A percentile compares a stretch with the other conserved stretches of the same genome.
phyloP scores from a whole-genome alignment of 73 alveolate species.

The Halteria grandinella region DNA sequence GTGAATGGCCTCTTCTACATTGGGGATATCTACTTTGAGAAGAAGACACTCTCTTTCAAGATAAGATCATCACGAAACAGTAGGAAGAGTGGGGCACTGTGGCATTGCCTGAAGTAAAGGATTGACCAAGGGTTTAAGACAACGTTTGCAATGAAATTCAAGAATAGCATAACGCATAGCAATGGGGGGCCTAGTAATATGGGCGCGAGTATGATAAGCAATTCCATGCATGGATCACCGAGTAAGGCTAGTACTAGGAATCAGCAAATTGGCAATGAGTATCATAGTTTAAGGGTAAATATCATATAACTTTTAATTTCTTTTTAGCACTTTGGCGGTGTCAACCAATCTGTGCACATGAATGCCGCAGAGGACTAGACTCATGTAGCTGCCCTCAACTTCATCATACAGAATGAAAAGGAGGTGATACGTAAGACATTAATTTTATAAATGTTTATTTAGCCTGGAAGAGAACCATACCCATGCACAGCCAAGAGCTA shows the following conservation, averaged over 20 bases:
- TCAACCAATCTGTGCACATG: too few species aligned
- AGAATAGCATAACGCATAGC: constrained; percentile 13
- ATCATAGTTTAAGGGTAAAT: too few species aligned
- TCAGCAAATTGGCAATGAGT: too few species aligned
- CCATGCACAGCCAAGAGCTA: constrained; percentile 64
- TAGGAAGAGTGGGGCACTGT: constrained; percentile 71
- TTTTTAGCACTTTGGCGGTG: too few species aligned
- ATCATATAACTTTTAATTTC: too few species aligned
- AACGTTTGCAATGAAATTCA: constrained; percentile 54
- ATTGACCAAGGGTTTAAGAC: constrained; percentile 68
- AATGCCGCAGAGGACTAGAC: too few species aligned
- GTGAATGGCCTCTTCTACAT: constrained; percentile 30
- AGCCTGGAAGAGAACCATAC: constrained; percentile 62
- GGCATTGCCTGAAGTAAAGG: constrained; percentile 74
- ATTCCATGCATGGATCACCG: constrained; percentile 33
- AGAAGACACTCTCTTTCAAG: constrained; percentile 14
- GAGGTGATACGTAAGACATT: constrained; percentile 37
- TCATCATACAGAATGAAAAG: constrained; percentile 59
- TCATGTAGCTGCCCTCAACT: constrained; percentile 37
- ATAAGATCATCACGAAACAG: constrained; percentile 49
- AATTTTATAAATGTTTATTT: neutral
- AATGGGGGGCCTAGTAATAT: constrained; percentile 1
- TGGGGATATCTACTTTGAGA: constrained; percentile 43
- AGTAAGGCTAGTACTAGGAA: constrained; percentile 15
- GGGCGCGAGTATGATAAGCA: constrained; percentile 12